phyloP scores from a whole-genome alignment of 345 rosid species.

The Populus deltoides region DNA sequence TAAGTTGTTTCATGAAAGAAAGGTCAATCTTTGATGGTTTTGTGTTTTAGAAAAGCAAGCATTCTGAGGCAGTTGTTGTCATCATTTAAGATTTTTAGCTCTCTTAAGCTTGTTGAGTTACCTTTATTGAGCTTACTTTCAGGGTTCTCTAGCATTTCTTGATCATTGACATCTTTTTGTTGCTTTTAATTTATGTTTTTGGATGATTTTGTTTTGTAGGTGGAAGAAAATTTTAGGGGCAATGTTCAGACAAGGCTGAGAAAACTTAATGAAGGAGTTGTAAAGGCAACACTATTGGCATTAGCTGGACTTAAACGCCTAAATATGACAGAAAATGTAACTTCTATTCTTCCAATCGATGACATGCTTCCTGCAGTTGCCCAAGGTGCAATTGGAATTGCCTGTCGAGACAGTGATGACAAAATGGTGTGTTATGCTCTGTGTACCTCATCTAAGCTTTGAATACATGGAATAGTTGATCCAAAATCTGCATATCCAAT shows the following conservation, averaged over 20 bases:
- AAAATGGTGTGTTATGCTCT: slow-evolving; percentile 60
- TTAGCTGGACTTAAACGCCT: slow-evolving; percentile 93
- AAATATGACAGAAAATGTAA: slow-evolving; percentile 82
- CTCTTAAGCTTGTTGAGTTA: not conserved
- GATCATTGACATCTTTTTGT: not conserved
- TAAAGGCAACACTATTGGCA: slow-evolving; percentile 86
- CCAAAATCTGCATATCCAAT: not conserved
- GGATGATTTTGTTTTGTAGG: slow-evolving; percentile 44
- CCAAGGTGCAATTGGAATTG: slow-evolving; percentile 98
- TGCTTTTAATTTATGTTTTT: slow-evolving; percentile 12
- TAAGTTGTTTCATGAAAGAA: too few relatives aligned
- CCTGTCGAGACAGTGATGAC: slow-evolving; percentile 74
- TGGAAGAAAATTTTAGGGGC: slow-evolving; percentile 84
- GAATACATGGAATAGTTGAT: not conserved
- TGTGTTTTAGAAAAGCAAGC: not conserved
- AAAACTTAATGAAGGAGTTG: slow-evolving; percentile 82
- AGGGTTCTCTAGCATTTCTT: not conserved
- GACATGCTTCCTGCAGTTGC: slow-evolving; percentile 99
- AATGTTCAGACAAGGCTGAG: slow-evolving; percentile 91
- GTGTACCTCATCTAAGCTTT: not conserved
- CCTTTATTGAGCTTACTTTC: not conserved
- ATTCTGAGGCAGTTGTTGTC: not conserved
- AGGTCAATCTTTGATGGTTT: not conserved
- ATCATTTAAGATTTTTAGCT: not conserved
- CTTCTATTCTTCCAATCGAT: slow-evolving; percentile 65